A percentile compares a stretch with the other conserved stretches of the same genome.
Conservation (phyloP, 768 basidiomycete species). For the Tephrocybe rancida region DNA sequence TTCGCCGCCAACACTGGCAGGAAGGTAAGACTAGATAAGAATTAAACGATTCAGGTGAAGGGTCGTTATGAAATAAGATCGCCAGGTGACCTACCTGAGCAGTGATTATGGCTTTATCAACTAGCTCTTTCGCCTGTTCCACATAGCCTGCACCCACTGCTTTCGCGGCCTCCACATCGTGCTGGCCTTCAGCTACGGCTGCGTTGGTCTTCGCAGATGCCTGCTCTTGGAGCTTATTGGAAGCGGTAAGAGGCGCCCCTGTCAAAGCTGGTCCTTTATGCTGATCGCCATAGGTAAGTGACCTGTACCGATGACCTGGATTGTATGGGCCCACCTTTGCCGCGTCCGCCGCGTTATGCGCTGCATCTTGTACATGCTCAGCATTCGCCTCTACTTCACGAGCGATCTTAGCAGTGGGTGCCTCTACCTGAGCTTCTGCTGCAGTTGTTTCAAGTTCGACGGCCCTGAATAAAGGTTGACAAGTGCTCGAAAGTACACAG, state of each 20-base stretch:
- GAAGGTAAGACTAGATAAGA: conserved; percentile 26
- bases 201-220: conserved; percentile 44
- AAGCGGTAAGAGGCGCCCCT: conserved; percentile 28
- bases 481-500: neutral
- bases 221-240: conserved; percentile 36
- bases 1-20: conserved; percentile 26
- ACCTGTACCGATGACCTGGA: too few relatives aligned
- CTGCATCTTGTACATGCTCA: conserved; percentile 44
- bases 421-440: conserved; percentile 50
- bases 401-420: conserved; percentile 41
- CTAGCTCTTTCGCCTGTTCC: conserved; percentile 55
- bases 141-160: conserved; percentile 50
- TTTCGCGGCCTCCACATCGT: conserved; percentile 48
- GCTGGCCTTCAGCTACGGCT: conserved; percentile 60
- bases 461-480: conserved; percentile 20
- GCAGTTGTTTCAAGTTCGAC: conserved; percentile 55
- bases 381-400: conserved; percentile 51
- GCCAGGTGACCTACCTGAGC: conserved; percentile 40
- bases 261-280: conserved; percentile 33
- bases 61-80: neutral
- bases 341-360: conserved; percentile 50
- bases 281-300: conserved; percentile 1
- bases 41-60: neutral
- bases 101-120: conserved; percentile 41
- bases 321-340: conserved; percentile 45